Evolutionary conservation across 2,329 filamentous ascomycete genomes (phyloP).

Genomic region (Boeremia exigua): DNA sequence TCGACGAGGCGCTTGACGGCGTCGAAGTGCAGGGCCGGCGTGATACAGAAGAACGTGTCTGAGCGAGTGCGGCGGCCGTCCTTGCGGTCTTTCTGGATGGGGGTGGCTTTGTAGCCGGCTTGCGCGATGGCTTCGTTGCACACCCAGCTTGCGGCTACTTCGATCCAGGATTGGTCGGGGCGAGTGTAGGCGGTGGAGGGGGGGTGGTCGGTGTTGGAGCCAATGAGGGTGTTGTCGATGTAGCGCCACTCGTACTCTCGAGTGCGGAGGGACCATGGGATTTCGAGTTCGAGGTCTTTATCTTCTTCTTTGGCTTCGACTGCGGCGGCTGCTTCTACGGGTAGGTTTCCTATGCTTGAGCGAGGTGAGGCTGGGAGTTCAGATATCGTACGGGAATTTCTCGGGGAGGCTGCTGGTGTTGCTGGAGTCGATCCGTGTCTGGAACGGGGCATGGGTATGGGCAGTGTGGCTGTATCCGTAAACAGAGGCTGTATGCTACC

Average conservation of each 20-base stretch:
- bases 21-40: slow-evolving; percentile 42
- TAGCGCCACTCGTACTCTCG: slow-evolving; percentile 44
- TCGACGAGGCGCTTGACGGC: slow-evolving; percentile 47
- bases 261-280: slow-evolving; percentile 46
- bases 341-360: slow-evolving; percentile 33
- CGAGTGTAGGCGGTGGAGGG: slow-evolving; percentile 35
- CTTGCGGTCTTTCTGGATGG: slow-evolving; percentile 41
- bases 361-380: slow-evolving; percentile 31
- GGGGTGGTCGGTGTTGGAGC: slow-evolving; percentile 37
- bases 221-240: slow-evolving; percentile 40
- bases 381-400: slow-evolving; percentile 24
- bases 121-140: slow-evolving; percentile 47
- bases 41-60: slow-evolving; percentile 46
- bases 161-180: slow-evolving; percentile 37
- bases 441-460: slow-evolving; percentile 28
- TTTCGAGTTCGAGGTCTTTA: slow-evolving; percentile 39
- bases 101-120: slow-evolving; percentile 36
- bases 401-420: slow-evolving; percentile 34
- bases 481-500: slow-evolving; percentile 39
- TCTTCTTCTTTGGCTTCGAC: slow-evolving; percentile 42
- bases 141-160: slow-evolving; percentile 48
- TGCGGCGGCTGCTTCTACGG: slow-evolving; percentile 40
- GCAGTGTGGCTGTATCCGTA: slow-evolving; percentile 28
- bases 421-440: slow-evolving; percentile 30
- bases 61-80: slow-evolving; percentile 41